These are phyloP conservation scores for Penicillium verrucosum DNA, from an alignment of 2,329 filamentous ascomycete species.

Conservation along the genomic window DNA sequence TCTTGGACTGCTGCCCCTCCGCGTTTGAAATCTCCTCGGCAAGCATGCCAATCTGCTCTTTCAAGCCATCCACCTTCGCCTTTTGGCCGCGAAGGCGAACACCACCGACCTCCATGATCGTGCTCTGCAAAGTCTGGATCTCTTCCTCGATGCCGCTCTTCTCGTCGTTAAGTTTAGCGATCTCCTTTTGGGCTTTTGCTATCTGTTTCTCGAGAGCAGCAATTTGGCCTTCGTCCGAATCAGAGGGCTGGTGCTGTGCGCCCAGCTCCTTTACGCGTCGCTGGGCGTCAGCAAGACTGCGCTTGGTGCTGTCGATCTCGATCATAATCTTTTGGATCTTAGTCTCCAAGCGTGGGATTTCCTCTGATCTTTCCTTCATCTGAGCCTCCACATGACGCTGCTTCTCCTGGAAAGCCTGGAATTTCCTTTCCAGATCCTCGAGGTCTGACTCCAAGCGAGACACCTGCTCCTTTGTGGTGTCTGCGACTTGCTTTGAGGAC, in stretches of 20 bases:
- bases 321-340: conserved; percentile 86
- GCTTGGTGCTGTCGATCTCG: conserved; percentile 81
- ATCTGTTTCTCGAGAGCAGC: conserved; percentile 74
- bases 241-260: conserved; percentile 75
- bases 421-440: conserved; percentile 77
- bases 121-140: conserved; percentile 88
- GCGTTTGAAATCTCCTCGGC: conserved; percentile 80
- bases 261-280: conserved; percentile 81
- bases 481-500: conserved; percentile 91
- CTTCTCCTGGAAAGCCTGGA: conserved; percentile 78
- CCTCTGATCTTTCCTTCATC: conserved; percentile 68
- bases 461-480: conserved; percentile 85
- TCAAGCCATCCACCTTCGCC: conserved; percentile 82
- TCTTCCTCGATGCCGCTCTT: conserved; percentile 89
- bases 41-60: conserved; percentile 77
- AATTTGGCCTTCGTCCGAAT: conserved; percentile 73
- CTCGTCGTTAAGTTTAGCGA: conserved; percentile 75
- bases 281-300: conserved; percentile 78
- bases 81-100: conserved; percentile 88
- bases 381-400: conserved; percentile 74
- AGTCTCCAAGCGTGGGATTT: conserved; percentile 82
- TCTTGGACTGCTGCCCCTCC: conserved; percentile 85
- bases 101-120: conserved; percentile 97
- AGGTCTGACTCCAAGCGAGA: conserved; percentile 81
- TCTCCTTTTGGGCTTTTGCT: conserved; percentile 64